Percentiles rank a stretch among this genome's conserved stretches.
Evolutionary conservation across 2,329 filamentous ascomycete species (phyloP).

Genomic region (Hymenoscyphus linearis): DNA sequence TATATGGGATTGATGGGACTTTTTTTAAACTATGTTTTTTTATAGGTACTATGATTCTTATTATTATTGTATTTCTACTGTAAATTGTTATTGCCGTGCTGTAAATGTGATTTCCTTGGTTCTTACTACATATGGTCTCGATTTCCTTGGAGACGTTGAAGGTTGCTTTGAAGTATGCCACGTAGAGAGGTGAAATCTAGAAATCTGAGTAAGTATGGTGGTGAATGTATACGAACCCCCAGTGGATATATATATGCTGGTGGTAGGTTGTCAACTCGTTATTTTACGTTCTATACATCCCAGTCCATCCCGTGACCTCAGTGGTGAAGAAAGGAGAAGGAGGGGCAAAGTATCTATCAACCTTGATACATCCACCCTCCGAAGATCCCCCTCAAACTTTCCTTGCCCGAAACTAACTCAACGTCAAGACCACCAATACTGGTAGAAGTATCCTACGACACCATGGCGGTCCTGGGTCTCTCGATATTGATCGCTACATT

Average conservation of each 20-base stretch:
- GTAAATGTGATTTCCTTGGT: too few species aligned
- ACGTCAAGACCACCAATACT: not conserved
- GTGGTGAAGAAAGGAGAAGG: not conserved
- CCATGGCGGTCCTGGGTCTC: conserved; percentile 53
- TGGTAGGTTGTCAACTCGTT: too few species aligned
- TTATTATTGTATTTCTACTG: not conserved
- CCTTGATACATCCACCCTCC: not conserved
- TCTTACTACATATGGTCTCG: too few species aligned
- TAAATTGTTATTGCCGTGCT: not conserved
- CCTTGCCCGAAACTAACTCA: too few species aligned
- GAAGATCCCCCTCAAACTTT: not conserved
- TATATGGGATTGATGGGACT: not conserved
- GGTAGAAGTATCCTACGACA: not conserved
- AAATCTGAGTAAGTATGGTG: too few species aligned
- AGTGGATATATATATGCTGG: too few species aligned
- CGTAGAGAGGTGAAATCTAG: too few species aligned
- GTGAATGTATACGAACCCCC: too few species aligned
- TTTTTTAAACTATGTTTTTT: not conserved
- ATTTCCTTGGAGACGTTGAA: too few species aligned
- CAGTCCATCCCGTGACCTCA: too few species aligned
- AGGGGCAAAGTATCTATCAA: not conserved
- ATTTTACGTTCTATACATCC: too few species aligned
- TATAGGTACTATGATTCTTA: not conserved
- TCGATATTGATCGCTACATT: conserved; percentile 59
- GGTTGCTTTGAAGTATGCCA: too few species aligned